phyloP scores from a whole-genome alignment of 192 early-diverging fungal genomes.

The Podila horticola region DNA sequence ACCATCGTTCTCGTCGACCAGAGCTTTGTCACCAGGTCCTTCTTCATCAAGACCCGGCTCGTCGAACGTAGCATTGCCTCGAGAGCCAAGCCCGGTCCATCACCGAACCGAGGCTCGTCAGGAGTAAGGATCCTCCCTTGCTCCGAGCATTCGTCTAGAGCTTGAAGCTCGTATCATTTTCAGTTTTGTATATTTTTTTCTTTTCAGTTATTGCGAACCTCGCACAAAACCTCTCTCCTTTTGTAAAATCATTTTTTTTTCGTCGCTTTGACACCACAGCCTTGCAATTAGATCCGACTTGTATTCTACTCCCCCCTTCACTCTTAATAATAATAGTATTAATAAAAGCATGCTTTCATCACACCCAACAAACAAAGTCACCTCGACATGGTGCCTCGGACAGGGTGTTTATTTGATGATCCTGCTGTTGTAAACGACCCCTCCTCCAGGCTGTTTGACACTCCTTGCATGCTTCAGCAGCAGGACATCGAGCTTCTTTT shows the following conservation, averaged over 20 bases:
- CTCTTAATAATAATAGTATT: no score
- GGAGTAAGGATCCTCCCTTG: no score
- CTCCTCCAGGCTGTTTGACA: conserved; percentile 48
- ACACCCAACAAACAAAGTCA: not conserved
- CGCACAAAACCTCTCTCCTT: not conserved
- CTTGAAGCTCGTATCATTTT: no score
- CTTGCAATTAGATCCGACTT: no score
- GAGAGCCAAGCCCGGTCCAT: not conserved
- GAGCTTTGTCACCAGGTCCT: no score
- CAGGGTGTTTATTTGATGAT: conserved; percentile 26
- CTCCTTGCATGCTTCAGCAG: conserved; percentile 59
- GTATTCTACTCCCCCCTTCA: no score
- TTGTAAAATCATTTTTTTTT: not conserved
- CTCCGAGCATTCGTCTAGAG: no score
- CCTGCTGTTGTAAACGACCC: conserved; percentile 55
- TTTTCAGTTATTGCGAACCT: no score
- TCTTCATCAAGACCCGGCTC: no score
- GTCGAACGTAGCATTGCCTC: not conserved
- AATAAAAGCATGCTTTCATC: no score
- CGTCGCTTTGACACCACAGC: not conserved
- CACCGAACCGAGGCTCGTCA: not conserved
- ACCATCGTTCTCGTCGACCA: no score
- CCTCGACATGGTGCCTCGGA: not conserved
- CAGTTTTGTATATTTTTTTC: no score
- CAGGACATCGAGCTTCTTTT: conserved; percentile 56